Conservation (phyloP, 192 early-diverging fungal species). For the Lunasporangiospora selenospora region DNA sequence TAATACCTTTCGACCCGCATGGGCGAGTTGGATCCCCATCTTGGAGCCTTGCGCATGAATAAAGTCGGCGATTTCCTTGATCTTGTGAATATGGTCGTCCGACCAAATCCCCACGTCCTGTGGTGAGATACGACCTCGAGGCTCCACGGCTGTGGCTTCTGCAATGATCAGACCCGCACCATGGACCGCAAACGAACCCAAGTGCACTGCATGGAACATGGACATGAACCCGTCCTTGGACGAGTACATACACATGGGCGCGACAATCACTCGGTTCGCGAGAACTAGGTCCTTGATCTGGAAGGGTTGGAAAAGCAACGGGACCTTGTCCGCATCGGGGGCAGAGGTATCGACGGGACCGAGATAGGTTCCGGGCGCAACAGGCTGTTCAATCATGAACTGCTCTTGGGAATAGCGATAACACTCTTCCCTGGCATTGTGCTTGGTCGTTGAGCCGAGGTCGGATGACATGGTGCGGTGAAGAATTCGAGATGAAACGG, state of each 20-base stretch:
- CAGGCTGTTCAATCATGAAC: constrained; percentile 6
- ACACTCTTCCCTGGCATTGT: neutral
- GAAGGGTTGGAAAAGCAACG: constrained; percentile 70
- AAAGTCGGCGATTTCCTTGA: constrained; percentile 65
- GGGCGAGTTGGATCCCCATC: constrained; percentile 80
- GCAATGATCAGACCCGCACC: constrained; percentile 83
- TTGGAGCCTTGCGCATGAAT: constrained; percentile 66
- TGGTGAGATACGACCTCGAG: constrained; percentile 81
- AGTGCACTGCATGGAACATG: constrained; percentile 68
- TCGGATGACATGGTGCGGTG: neutral
- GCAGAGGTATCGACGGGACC: constrained; percentile 8
- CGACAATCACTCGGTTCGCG: constrained; percentile 77
- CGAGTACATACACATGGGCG: constrained; percentile 89
- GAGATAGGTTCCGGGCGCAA: constrained; percentile 11
- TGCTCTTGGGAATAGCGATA: constrained; percentile 12
- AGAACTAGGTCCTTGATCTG: constrained; percentile 67
- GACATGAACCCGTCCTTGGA: constrained; percentile 68
- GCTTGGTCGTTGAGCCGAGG: constrained; percentile 1
- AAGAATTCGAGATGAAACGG: neutral
- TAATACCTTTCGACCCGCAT: constrained; percentile 81
- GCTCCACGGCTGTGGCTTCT: constrained; percentile 78
- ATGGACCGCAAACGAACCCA: constrained; percentile 72
- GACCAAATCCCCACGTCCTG: constrained; percentile 82
- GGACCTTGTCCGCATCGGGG: constrained; percentile 15
- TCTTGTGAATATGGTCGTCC: constrained; percentile 72